Percentiles rank a stretch among this genome's conserved stretches.
Conservation (phyloP, 169 alveolate species). For the Cryptosporidium muris region DNA sequence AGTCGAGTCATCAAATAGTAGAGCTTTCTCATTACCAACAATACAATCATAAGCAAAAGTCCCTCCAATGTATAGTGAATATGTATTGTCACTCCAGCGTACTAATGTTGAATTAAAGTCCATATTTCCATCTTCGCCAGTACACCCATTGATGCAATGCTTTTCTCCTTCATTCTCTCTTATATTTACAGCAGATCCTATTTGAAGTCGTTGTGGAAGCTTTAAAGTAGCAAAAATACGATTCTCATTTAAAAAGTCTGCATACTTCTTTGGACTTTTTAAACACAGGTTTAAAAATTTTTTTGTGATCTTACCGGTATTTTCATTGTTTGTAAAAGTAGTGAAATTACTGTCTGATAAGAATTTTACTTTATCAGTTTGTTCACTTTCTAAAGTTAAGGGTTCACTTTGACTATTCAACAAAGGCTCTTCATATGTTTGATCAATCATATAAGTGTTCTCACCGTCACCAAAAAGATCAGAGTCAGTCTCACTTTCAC, state of each 20-base stretch:
- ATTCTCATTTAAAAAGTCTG: slow-evolving; percentile 4
- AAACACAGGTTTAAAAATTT: background rate
- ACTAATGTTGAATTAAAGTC: slow-evolving; percentile 42
- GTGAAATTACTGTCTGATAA: no score
- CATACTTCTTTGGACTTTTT: background rate
- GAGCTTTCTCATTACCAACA: slow-evolving; percentile 45
- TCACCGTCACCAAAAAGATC: slow-evolving; percentile 61
- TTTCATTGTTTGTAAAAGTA: background rate
- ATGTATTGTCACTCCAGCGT: slow-evolving; percentile 67
- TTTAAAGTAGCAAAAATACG: slow-evolving; percentile 25
- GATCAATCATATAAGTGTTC: no score
- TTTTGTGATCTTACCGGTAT: background rate
- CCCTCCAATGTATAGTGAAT: slow-evolving; percentile 9
- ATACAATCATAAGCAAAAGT: slow-evolving; percentile 41
- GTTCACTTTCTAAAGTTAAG: background rate
- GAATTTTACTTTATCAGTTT: background rate
- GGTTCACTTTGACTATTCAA: no score
- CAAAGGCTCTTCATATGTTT: no score
- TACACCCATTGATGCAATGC: slow-evolving; percentile 11
- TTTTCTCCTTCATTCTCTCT: background rate
- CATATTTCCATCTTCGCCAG: slow-evolving; percentile 4
- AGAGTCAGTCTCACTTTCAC: slow-evolving; percentile 22
- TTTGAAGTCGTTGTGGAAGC: slow-evolving; percentile 48
- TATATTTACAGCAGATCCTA: background rate
- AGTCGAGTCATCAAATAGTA: slow-evolving; percentile 20